phyloP scores from a whole-genome alignment of 139 green algal genomes.

The Picocystis salinarum region DNA sequence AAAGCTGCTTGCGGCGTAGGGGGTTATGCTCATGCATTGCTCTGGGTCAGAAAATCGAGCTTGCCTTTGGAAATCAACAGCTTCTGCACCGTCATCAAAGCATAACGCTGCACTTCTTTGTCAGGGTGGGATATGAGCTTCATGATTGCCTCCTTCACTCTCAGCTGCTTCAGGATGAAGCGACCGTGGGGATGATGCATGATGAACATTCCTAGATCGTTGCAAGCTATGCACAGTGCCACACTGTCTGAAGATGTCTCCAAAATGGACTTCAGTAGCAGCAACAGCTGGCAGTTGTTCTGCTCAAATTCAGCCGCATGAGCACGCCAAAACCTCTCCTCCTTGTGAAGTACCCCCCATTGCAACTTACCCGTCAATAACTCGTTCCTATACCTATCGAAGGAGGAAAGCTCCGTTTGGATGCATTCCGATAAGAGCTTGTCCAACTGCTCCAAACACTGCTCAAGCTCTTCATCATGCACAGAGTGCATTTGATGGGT shows the following conservation, averaged over 20 bases:
- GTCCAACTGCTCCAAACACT: slow-evolving; percentile 52
- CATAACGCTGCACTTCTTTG: slow-evolving; percentile 74
- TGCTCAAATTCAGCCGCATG: slow-evolving; percentile 76
- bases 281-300: slow-evolving; percentile 76
- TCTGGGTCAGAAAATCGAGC: slow-evolving; percentile 16
- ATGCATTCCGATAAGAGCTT: slow-evolving; percentile 51
- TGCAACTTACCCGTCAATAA: slow-evolving; percentile 56
- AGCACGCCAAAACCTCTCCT: slow-evolving; percentile 48
- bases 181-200: slow-evolving; percentile 42
- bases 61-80: slow-evolving; percentile 75
- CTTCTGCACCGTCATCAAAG: slow-evolving; percentile 79
- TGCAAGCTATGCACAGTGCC: slow-evolving; percentile 74
- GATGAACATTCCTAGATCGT: slow-evolving; percentile 82
- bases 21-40: too few relatives aligned
- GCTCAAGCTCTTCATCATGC: slow-evolving; percentile 62
- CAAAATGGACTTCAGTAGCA: slow-evolving; percentile 72
- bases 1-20: too few relatives aligned
- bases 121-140: slow-evolving; percentile 75
- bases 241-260: slow-evolving; percentile 43
- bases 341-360: slow-evolving; percentile 70
- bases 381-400: slow-evolving; percentile 64
- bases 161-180: slow-evolving; percentile 33
- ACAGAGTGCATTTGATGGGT: slow-evolving; percentile 30
- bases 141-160: slow-evolving; percentile 86
- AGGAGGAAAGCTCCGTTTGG: slow-evolving; percentile 22